Evolutionary conservation across 2,329 filamentous ascomycete species (phyloP), one percentile per base, ranked within the genome.

Genomic region (Camillea tinctor): DNA sequence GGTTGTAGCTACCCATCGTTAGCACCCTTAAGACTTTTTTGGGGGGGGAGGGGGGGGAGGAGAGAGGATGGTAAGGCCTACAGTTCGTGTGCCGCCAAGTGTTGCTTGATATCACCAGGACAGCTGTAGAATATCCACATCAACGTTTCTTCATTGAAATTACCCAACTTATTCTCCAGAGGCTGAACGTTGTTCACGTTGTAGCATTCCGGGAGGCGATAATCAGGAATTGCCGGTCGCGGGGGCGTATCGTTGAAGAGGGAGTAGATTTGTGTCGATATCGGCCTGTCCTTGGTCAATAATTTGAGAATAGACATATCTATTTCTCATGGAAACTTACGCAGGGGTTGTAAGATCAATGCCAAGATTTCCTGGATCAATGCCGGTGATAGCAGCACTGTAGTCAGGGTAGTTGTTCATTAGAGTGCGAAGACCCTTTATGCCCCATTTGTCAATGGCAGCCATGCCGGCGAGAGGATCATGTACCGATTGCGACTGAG

Each of bases 51-150:
- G n/a, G n/a, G n/a, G n/a, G 7, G 36, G 7, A 20, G 52, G 11
- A 23, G 19, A 21, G 56, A 21, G 8, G 17, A 13, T 11, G 36
- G 11, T 7, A 58, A 52, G 36, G 66, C 84, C 74, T 75, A 88
- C 85, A 89, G 76, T 71, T 89, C 85, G 49, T 81, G 76, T 0
- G 87, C 86, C 2, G 87, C 87, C 74, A 87, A 76, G 53, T 86
- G 82, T 70, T 89, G 87, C 71, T 87, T 85, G 40, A 83, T 70
- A 67, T 89, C 86, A 51, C 81, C 79, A 7, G 87, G 84, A 61
- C 84, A 87, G 73, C 84, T 87, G 73, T 89, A 89, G 69, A 89
- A 89, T 64, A 89, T 89, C 81, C 84, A 88, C 73, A 89, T 85
- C 53, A 89, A 75, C 0, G 87, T 88, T 73, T 89, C 87, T 64